Evolutionary conservation across 2,329 filamentous ascomycete genomes (phyloP).

Genomic region (Sclerotinia glacialis): DNA sequence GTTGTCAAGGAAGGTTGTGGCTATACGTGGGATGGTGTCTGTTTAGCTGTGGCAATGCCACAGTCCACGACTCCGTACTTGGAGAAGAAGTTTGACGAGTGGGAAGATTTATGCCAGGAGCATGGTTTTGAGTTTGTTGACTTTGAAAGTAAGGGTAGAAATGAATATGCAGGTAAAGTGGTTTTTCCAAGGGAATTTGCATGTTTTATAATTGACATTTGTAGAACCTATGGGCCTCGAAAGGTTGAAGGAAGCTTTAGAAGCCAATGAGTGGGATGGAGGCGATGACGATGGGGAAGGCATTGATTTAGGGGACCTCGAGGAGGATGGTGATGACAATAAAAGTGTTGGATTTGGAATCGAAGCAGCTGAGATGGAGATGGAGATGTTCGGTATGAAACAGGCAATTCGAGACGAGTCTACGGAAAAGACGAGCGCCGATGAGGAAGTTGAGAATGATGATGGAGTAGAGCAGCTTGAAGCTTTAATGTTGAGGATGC

Average conservation of each 20-base stretch:
- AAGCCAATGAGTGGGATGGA: slow-evolving; percentile 62
- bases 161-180: slow-evolving; percentile 58
- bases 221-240: slow-evolving; percentile 58
- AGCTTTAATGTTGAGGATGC: slow-evolving; percentile 61
- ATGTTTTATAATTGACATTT: slow-evolving; percentile 21
- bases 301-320: slow-evolving; percentile 41
- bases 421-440: slow-evolving; percentile 31
- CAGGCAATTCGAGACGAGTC: slow-evolving; percentile 37
- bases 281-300: slow-evolving; percentile 41
- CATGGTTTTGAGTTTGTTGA: slow-evolving; percentile 63
- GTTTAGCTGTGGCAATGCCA: slow-evolving; percentile 55
- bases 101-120: slow-evolving; percentile 59
- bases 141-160: slow-evolving; percentile 46
- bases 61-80: slow-evolving; percentile 35
- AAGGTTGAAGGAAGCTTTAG: slow-evolving; percentile 58
- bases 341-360: slow-evolving; percentile 36
- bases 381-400: slow-evolving; percentile 43
- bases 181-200: not conserved
- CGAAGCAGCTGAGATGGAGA: slow-evolving; percentile 41
- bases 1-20: slow-evolving; percentile 57
- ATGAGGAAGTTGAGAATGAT: slow-evolving; percentile 37
- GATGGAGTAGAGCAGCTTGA: slow-evolving; percentile 57
- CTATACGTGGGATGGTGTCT: slow-evolving; percentile 63
- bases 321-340: slow-evolving; percentile 36
- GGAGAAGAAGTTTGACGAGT: slow-evolving; percentile 49